phyloP scores from a whole-genome alignment of 2,329 filamentous ascomycete species.

The Colletotrichum abscissum region DNA sequence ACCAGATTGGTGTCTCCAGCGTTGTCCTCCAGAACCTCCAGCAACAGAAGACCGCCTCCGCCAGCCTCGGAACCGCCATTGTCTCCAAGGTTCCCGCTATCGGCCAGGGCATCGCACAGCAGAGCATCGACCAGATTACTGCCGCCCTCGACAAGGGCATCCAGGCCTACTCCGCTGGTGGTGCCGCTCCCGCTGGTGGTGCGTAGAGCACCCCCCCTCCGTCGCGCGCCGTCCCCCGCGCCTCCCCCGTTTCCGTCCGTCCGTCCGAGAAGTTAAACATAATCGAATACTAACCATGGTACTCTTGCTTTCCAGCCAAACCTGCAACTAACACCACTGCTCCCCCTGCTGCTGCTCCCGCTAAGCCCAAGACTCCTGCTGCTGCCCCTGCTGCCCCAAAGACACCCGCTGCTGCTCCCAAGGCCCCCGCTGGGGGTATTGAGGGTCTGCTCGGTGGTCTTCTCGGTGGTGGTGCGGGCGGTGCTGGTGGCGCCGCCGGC shows the following conservation, averaged over 20 bases:
- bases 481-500: constrained; percentile 8
- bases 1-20: constrained; percentile 40
- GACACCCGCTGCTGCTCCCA: not conserved
- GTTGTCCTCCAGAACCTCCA: constrained; percentile 39
- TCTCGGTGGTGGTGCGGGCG: constrained; percentile 9
- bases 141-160: constrained; percentile 38
- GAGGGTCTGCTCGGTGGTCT: constrained; percentile 15
- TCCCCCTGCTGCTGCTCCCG: constrained; percentile 14
- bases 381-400: not conserved
- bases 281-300: constrained; percentile 17
- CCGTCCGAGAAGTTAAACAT: not conserved
- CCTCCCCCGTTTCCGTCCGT: constrained; percentile 1
- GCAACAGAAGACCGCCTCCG: constrained; percentile 37
- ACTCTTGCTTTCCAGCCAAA: constrained; percentile 4
- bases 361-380: not conserved
- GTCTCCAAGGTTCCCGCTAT: constrained; percentile 42
- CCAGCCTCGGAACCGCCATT: constrained; percentile 38
- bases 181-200: constrained; percentile 4
- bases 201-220: constrained; percentile 23
- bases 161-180: constrained; percentile 25
- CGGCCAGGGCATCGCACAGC: constrained; percentile 42
- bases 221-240: constrained; percentile 13
- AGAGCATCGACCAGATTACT: constrained; percentile 39
- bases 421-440: constrained; percentile 19
- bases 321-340: constrained; percentile 7